Conservation (phyloP, 768 basidiomycete genomes). For the Phlebiopsis flavidoalba region DNA sequence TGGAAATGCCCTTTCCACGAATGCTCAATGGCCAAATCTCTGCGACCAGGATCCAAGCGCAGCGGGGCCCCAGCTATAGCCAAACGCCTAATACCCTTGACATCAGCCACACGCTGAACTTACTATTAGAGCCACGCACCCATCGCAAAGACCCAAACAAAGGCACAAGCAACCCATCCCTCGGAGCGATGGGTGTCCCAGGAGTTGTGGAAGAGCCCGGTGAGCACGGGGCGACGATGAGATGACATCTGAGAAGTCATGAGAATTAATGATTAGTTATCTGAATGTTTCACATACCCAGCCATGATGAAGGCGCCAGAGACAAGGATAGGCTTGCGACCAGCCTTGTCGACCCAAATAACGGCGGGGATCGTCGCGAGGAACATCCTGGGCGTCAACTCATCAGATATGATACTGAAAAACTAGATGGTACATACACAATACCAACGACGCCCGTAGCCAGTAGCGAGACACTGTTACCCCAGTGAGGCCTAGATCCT, state of each 20-base stretch:
- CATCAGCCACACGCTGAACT: neutral
- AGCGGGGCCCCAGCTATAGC: constrained; percentile 79
- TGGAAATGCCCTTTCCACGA: constrained; percentile 71
- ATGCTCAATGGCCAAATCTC: constrained; percentile 72
- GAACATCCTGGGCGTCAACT: constrained; percentile 46
- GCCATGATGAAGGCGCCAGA: constrained; percentile 77
- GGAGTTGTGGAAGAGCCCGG: constrained; percentile 49
- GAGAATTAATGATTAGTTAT: constrained; percentile 29
- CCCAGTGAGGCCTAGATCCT: constrained; percentile 52
- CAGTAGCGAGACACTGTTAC: constrained; percentile 51
- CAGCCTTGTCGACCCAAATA: constrained; percentile 73
- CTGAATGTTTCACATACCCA: constrained; percentile 15
- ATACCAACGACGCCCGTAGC: constrained; percentile 76
- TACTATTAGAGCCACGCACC: constrained; percentile 29
- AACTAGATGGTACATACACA: constrained; percentile 23
- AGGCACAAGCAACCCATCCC: constrained; percentile 66
- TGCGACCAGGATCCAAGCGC: constrained; percentile 72
- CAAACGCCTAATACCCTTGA: constrained; percentile 39
- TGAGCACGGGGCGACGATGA: constrained; percentile 66
- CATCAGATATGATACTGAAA: constrained; percentile 21
- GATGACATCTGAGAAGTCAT: constrained; percentile 38
- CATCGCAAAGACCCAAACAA: constrained; percentile 74
- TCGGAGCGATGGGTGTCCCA: constrained; percentile 47
- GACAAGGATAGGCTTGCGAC: constrained; percentile 67
- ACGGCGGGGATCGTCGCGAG: constrained; percentile 77